phyloP scores from a whole-genome alignment of 805 yeast species.

The Ogataea zsoltii region DNA sequence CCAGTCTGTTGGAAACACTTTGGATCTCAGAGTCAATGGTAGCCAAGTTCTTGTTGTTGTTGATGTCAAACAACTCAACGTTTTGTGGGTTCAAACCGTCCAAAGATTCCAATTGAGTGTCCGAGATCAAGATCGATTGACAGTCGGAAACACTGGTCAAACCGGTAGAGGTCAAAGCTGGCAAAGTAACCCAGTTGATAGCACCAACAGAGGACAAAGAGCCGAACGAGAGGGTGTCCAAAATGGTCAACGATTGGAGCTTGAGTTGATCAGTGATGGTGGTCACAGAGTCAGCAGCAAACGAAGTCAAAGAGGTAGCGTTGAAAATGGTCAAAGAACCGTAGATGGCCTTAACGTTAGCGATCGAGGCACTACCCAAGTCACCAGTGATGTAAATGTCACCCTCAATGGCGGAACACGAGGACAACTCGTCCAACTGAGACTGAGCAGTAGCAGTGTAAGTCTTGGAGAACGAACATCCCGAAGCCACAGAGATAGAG shows the following conservation, averaged over 20 bases:
- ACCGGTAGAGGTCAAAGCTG: slow-evolving; percentile 72
- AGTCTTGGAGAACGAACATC: slow-evolving; percentile 62
- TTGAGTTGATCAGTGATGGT: slow-evolving; percentile 71
- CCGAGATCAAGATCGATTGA: slow-evolving; percentile 66
- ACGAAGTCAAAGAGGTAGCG: slow-evolving; percentile 59
- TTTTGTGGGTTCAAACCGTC: slow-evolving; percentile 57
- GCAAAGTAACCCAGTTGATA: slow-evolving; percentile 78
- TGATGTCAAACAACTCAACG: slow-evolving; percentile 68
- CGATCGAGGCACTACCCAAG: slow-evolving; percentile 63
- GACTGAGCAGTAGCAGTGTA: slow-evolving; percentile 78
- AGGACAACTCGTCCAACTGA: slow-evolving; percentile 70
- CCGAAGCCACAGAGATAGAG: slow-evolving; percentile 48
- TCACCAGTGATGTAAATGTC: slow-evolving; percentile 69
- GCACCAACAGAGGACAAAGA: slow-evolving; percentile 79
- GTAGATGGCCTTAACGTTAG: slow-evolving; percentile 72
- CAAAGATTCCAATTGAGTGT: slow-evolving; percentile 68
- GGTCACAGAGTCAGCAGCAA: slow-evolving; percentile 79
- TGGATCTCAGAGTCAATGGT: slow-evolving; percentile 70
- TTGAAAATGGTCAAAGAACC: slow-evolving; percentile 73
- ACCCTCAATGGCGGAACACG: slow-evolving; percentile 82
- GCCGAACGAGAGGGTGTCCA: slow-evolving; percentile 72
- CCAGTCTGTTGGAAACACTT: slow-evolving; percentile 71
- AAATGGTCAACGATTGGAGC: slow-evolving; percentile 62
- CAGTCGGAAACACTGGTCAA: slow-evolving; percentile 78
- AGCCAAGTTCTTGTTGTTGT: slow-evolving; percentile 84